Percentiles rank a stretch among this genome's conserved stretches.
Evolutionary conservation across 2,329 filamentous ascomycete genomes (phyloP).

Genomic region (Aspergillus chevalieri): DNA sequence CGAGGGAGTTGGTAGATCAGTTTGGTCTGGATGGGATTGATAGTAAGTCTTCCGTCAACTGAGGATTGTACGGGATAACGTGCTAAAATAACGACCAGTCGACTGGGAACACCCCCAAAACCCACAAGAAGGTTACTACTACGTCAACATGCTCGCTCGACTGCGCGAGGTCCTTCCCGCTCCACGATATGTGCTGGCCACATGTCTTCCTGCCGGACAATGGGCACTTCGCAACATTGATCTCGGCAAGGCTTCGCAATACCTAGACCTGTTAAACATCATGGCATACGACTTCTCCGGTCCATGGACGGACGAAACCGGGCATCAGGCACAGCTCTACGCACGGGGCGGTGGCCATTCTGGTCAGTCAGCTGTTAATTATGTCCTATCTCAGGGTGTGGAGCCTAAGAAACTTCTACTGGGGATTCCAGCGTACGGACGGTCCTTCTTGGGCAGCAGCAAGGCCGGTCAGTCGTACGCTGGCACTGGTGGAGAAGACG

Average conservation of each 20-base stretch:
- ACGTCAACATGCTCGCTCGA: constrained; percentile 61
- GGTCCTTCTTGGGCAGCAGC: constrained; percentile 63
- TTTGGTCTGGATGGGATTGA: constrained; percentile 71
- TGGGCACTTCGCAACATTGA: constrained; percentile 65
- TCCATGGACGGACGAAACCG: constrained; percentile 60
- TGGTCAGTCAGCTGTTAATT: constrained; percentile 58
- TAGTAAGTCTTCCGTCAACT: constrained; percentile 46
- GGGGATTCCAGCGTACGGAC: constrained; percentile 69
- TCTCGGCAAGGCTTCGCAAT: constrained; percentile 54
- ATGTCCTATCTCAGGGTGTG: constrained; percentile 61
- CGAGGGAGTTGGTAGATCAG: constrained; percentile 60
- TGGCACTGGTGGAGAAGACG: constrained; percentile 54
- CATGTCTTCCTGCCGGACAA: constrained; percentile 63
- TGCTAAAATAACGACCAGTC: constrained; percentile 46
- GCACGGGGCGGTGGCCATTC: constrained; percentile 44
- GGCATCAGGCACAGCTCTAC: constrained; percentile 72
- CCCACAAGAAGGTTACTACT: constrained; percentile 61
- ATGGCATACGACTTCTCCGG: constrained; percentile 78
- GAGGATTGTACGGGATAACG: not conserved
- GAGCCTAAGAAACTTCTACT: constrained; percentile 66
- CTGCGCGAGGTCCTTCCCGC: constrained; percentile 63
- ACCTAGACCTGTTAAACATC: constrained; percentile 70
- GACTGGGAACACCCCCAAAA: constrained; percentile 73
- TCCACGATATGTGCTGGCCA: constrained; percentile 63
- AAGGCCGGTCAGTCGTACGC: constrained; percentile 58